A percentile compares a stretch with the other conserved stretches of the same genome.
Evolutionary conservation across 805 yeast genomes (phyloP).

Genomic region (Candida parachauliodes): DNA sequence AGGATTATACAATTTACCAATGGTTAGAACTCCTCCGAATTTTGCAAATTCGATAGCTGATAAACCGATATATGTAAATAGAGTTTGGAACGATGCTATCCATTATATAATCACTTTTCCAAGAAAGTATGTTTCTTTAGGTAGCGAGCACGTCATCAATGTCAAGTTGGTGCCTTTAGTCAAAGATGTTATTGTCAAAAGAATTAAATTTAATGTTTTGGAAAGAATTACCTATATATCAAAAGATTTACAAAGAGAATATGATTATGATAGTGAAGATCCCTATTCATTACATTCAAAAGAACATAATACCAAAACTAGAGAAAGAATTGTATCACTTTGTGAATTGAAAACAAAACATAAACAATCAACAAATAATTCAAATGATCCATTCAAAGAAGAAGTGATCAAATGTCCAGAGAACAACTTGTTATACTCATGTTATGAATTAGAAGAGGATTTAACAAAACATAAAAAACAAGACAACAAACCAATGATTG

Average conservation of each 20-base stretch:
- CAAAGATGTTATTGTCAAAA: slow-evolving; percentile 57
- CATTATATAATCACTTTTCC: slow-evolving; percentile 73
- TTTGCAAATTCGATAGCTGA: slow-evolving; percentile 56
- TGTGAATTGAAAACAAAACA: slow-evolving; percentile 60
- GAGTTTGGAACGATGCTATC: slow-evolving; percentile 69
- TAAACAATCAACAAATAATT: slow-evolving; percentile 27
- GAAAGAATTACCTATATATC: slow-evolving; percentile 66
- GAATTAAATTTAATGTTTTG: slow-evolving; percentile 61
- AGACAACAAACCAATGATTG: slow-evolving; percentile 25
- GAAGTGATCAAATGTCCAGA: slow-evolving; percentile 57
- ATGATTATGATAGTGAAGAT: slow-evolving; percentile 38
- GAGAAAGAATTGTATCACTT: slow-evolving; percentile 55
- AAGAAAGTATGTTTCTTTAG: slow-evolving; percentile 61
- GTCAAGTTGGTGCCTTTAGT: slow-evolving; percentile 65
- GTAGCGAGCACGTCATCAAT: slow-evolving; percentile 56
- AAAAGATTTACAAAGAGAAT: slow-evolving; percentile 41
- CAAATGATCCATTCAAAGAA: slow-evolving; percentile 47
- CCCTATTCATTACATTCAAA: slow-evolving; percentile 18
- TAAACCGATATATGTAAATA: slow-evolving; percentile 73
- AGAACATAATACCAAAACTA: slow-evolving; percentile 18
- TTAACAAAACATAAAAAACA: slow-evolving; percentile 4
- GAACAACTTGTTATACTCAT: slow-evolving; percentile 59
- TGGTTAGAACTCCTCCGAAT: slow-evolving; percentile 54
- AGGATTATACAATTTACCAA: slow-evolving; percentile 38
- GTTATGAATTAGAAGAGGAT: slow-evolving; percentile 37